phyloP scores from a whole-genome alignment of 164 flowering plant genomes.

The Magnolia changhungtana region DNA sequence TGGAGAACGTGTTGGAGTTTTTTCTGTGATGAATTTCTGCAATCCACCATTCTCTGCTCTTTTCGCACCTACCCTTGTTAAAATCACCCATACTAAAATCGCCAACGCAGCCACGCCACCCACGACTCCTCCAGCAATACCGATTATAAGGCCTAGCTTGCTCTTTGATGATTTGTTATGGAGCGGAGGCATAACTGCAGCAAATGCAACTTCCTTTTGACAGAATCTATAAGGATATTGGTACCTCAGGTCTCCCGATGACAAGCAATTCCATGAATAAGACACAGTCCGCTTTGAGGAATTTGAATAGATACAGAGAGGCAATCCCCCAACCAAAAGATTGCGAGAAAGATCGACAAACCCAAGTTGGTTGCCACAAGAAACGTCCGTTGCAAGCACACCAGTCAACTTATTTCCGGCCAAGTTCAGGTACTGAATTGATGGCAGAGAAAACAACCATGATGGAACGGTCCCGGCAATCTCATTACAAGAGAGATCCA shows the following conservation, averaged over 20 bases:
- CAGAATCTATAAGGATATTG: slow-evolving; percentile 60
- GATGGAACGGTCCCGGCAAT: slow-evolving; percentile 57
- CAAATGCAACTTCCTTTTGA: slow-evolving; percentile 54
- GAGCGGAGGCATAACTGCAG: slow-evolving; percentile 56
- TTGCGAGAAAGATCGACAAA: slow-evolving; percentile 71
- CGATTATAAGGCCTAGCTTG: slow-evolving; percentile 50
- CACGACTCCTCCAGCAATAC: slow-evolving; percentile 46
- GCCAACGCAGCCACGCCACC: slow-evolving; percentile 27
- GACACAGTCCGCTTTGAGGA: slow-evolving; percentile 38
- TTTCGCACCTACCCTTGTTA: slow-evolving; percentile 23
- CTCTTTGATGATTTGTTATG: slow-evolving; percentile 26
- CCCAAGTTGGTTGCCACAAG: slow-evolving; percentile 45
- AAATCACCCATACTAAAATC: slow-evolving; percentile 31
- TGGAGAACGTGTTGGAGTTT: slow-evolving; percentile 34
- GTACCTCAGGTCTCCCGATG: slow-evolving; percentile 28
- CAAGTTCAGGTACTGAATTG: slow-evolving; percentile 52
- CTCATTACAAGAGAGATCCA: slow-evolving; percentile 60
- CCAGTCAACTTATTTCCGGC: slow-evolving; percentile 63
- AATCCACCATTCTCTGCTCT: slow-evolving; percentile 12
- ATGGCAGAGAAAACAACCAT: slow-evolving; percentile 51
- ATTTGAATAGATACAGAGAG: slow-evolving; percentile 48
- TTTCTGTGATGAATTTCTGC: slow-evolving; percentile 30
- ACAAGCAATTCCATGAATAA: slow-evolving; percentile 63
- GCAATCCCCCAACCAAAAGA: slow-evolving; percentile 56
- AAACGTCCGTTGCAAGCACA: slow-evolving; percentile 28